Evolutionary conservation across 306 rosid genomes (phyloP), one percentile per base, ranked within the genome.

Genomic region (Rosa rugosa): DNA sequence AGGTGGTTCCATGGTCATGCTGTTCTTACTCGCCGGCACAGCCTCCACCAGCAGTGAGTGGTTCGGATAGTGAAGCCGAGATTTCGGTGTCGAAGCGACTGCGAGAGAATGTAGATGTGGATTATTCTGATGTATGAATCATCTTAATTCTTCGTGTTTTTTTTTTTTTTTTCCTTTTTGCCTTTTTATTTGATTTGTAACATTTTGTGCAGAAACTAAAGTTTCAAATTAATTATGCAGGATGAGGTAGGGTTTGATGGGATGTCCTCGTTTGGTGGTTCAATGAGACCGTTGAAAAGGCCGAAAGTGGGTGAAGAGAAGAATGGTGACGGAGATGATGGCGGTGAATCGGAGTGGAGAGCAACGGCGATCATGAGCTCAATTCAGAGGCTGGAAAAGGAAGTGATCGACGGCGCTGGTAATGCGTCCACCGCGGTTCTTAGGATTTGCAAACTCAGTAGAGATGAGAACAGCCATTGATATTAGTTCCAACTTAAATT

Each of bases 1-100:
- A 89, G 87, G 92, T 89, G 69, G 90, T 89, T 41, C 90, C 90
- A 6, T 89, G 85, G 90, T 78, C 88, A 22, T 66, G 34, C 63
- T 65, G 73, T 27, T 59, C 86, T 31, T 18, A 72, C 36, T 73
- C 82, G 11, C 50, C 79, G 9, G 80, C 77, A 9, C 81, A 79
- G 18, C 80, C 56, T 42, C 84, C 73, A 4, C 78, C 73, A 9
- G 40, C 73, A 6, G 79, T 44, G 16, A 75, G 79, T 66, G 81
- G 73, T 54, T 75, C 87, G 23, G 77, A 84, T 49, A 81, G 85
- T 66, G 83, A 80, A 7, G 86, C 57, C 17, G 85, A 77, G 38
- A 2, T 62, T 78, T 83, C 84, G 44, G 42, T 40, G 11, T 80
- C 87, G 81, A 84, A 80, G 75, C 80, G 85, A 22, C 40, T 6